Percentiles rank a stretch among this genome's conserved stretches.
These are phyloP conservation scores for Globisporangium spinosum DNA, from an alignment of 352 stramenopile genomes.

Conservation along the genomic window DNA sequence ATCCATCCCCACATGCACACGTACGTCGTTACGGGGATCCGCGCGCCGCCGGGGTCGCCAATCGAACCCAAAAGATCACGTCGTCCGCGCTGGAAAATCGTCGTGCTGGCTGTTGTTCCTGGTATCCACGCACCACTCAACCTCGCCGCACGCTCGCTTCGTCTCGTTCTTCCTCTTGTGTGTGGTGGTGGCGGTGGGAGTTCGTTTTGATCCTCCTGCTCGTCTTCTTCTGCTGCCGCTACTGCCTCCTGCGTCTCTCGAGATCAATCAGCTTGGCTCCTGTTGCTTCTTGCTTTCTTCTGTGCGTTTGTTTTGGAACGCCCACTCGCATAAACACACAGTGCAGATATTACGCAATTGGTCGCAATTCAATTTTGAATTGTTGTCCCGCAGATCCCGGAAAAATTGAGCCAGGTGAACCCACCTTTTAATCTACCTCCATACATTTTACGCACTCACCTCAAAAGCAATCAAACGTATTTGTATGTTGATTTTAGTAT, in stretches of 20 bases:
- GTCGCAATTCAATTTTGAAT: background rate
- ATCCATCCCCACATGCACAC: background rate
- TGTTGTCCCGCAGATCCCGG: background rate
- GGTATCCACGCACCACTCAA: background rate
- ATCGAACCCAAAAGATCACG: slow-evolving; percentile 12
- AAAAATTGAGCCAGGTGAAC: background rate
- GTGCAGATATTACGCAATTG: background rate
- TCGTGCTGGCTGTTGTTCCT: background rate
- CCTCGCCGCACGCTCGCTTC: background rate
- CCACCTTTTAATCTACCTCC: background rate
- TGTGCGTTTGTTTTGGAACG: background rate
- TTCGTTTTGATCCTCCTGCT: background rate
- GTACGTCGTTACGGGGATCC: slow-evolving; percentile 2
- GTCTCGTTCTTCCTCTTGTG: background rate
- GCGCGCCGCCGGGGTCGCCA: background rate
- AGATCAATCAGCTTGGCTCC: background rate
- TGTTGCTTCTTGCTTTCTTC: background rate
- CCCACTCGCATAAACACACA: background rate
- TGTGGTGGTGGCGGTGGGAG: too few relatives aligned
- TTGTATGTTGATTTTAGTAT: background rate
- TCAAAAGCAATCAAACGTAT: background rate
- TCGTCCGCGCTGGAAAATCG: slow-evolving; percentile 4
- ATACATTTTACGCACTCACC: too few relatives aligned
- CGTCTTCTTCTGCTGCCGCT: background rate
- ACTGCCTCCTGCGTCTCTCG: background rate